These are phyloP conservation scores for Brettanomyces naardenensis DNA, from an alignment of 805 yeast genomes.

Conservation along the genomic window DNA sequence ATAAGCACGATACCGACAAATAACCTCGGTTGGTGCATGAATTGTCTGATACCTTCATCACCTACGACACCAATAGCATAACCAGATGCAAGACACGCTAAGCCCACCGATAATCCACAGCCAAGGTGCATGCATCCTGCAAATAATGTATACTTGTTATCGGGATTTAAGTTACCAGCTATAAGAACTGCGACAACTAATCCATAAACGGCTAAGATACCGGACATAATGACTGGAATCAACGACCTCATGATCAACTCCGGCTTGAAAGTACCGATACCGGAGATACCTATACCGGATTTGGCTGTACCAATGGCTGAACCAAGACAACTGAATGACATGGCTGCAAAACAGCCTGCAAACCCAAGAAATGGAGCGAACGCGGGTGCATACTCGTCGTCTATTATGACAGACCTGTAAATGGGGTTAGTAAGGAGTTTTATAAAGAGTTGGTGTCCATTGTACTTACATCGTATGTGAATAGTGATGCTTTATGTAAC, in stretches of 20 bases:
- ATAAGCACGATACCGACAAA: conserved; percentile 97
- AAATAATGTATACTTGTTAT: conserved; percentile 73
- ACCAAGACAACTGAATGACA: conserved; percentile 89
- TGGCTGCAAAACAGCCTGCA: conserved; percentile 94
- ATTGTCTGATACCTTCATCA: conserved; percentile 98
- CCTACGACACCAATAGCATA: conserved; percentile 99
- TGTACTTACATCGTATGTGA: too few species aligned
- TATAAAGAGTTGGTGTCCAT: neutral
- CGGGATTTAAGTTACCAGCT: conserved; percentile 82
- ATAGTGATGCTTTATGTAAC: too few species aligned
- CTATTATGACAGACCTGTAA: conserved; percentile 5
- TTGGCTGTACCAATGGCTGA: conserved; percentile 99
- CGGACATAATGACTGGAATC: conserved; percentile 97
- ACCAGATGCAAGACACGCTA: conserved; percentile 93
- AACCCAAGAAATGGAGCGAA: conserved; percentile 97
- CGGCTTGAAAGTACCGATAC: conserved; percentile 96
- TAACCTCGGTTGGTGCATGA: conserved; percentile 94
- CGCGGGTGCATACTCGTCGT: conserved; percentile 65
- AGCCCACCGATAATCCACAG: conserved; percentile 93
- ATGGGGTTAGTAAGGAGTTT: neutral
- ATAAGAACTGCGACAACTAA: conserved; percentile 92
- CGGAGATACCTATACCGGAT: conserved; percentile 96
- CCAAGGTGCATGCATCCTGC: conserved; percentile 98
- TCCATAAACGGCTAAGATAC: conserved; percentile 95
- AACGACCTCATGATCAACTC: conserved; percentile 92